phyloP scores from a whole-genome alignment of 2,329 filamentous ascomycete species.

The Thielaviopsis euricoi region DNA sequence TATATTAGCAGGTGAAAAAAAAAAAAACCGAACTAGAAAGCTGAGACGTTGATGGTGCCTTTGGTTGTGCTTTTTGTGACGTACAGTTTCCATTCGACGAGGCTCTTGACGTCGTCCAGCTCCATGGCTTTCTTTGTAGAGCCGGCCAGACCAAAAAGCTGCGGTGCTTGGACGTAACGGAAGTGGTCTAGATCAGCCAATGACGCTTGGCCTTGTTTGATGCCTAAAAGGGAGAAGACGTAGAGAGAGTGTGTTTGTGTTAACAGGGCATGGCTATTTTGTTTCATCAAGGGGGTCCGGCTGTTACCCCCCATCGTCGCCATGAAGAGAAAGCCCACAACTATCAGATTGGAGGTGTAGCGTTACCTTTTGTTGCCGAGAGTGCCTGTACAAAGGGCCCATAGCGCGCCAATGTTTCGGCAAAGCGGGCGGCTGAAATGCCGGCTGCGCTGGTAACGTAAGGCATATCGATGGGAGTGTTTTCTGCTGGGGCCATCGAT shows the following conservation, averaged over 20 bases:
- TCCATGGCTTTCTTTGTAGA: constrained; percentile 25
- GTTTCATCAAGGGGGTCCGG: not conserved
- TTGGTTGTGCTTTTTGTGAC: too few species aligned
- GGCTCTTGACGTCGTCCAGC: constrained; percentile 38
- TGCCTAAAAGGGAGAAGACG: constrained; percentile 16
- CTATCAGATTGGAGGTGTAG: too few species aligned
- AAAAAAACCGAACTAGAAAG: too few species aligned
- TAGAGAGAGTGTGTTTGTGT: not conserved
- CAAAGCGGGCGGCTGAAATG: constrained; percentile 4
- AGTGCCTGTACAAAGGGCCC: not conserved
- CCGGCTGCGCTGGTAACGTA: not conserved
- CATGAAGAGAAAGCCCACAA: too few species aligned
- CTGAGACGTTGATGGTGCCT: too few species aligned
- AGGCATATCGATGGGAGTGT: not conserved
- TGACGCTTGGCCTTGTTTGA: constrained; percentile 31
- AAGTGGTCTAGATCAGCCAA: constrained; percentile 42
- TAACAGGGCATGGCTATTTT: too few species aligned
- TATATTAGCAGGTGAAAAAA: too few species aligned
- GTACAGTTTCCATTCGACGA: constrained; percentile 60
- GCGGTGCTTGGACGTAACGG: constrained; percentile 38
- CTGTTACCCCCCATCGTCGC: too few species aligned
- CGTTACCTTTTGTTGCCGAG: constrained; percentile 7
- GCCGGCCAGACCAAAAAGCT: constrained; percentile 23
- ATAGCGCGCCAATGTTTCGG: constrained; percentile 5
- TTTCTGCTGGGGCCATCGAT: not conserved